A percentile compares a stretch with the other conserved stretches of the same genome.
phyloP scores from a whole-genome alignment of 768 basidiomycete genomes.

The Russula abietina region DNA sequence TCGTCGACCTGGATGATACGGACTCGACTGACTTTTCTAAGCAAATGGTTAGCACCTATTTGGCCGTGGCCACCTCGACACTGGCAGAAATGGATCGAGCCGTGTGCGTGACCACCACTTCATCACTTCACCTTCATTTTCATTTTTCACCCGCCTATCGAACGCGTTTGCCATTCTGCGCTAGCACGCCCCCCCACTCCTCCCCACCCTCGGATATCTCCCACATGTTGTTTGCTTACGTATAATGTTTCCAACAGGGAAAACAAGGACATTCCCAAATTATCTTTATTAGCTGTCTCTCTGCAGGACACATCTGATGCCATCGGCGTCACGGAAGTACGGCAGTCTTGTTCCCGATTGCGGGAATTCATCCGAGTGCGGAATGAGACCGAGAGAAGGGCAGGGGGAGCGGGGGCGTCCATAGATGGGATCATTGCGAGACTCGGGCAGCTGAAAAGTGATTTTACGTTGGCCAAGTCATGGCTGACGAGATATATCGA shows the following conservation, averaged over 20 bases:
- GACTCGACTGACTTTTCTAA: constrained; percentile 20
- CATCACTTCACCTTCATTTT: too few relatives aligned
- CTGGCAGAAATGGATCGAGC: constrained; percentile 12
- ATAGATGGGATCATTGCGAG: constrained; percentile 6
- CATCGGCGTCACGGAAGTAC: constrained; percentile 9
- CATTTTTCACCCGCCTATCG: too few relatives aligned
- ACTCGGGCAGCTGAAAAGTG: background rate
- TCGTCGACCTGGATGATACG: constrained; percentile 9
- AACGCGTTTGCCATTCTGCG: too few relatives aligned
- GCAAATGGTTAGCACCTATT: constrained; percentile 14
- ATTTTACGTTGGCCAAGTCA: constrained; percentile 2
- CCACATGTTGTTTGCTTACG: background rate
- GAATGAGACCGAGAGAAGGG: background rate
- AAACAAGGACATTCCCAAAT: background rate
- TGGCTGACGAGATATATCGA: constrained; percentile 13
- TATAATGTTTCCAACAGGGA: background rate
- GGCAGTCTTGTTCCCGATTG: constrained; percentile 7
- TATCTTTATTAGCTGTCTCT: constrained; percentile 7
- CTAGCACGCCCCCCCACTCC: too few relatives aligned
- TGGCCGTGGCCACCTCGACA: constrained; percentile 9
- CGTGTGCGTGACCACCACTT: constrained; percentile 5
- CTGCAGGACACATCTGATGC: constrained; percentile 16
- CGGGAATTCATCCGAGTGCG: constrained; percentile 1
- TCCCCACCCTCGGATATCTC: background rate
- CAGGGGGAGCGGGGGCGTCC: background rate